Base-by-base conservation (phyloP, 306 rosid genomes). In the Boehmeria nivea region DNA sequence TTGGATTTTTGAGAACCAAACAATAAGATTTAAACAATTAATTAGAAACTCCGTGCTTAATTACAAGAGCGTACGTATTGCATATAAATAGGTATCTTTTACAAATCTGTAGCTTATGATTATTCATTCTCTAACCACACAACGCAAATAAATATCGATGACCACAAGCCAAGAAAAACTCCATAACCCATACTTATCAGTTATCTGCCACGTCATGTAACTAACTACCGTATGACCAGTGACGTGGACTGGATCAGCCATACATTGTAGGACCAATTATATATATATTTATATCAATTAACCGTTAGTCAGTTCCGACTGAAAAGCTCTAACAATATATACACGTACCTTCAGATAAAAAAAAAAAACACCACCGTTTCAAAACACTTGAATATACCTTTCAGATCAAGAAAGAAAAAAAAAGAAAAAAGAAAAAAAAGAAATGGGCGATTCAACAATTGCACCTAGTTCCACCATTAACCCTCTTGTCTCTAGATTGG, bases 401-500 rank as follows among this genome's bases (percentile, higher is more conserved):
- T n/a, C n/a, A n/a, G n/a, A 24, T 20, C 51, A 20, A 14, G 21
- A n/a, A 17, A 8, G 5, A 8, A 8, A 1, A 8, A 45, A 20
- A 14, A 17, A 25, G 9, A 43, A 13, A 31, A 10, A 17, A 5
- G 17, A 39, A 23, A 38, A 34, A 24, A 51, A 2, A 23, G 50
- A 22, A 64, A 83, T 80, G 91, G 76, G 60, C 16, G 74, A 52
- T 13, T 50, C 36, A 54, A 21, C 48, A 62, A 19, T 34, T 34
- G 73, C 51, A 24, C 61, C 79, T 55, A 63, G 59, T 33, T 66
- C 82, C 34, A 69, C 82, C 36, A 40, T 40, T n/a, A 66, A 77
- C 60, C 74, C 94, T 64, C 75, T 84, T 22, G 70, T 73, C 59
- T 84, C 94, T 28, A 79, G 90, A 68, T 78, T 88, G 61, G 94